These are phyloP conservation scores for Blastomyces parvus DNA, from an alignment of 2,329 filamentous ascomycete species.

Conservation along the genomic window DNA sequence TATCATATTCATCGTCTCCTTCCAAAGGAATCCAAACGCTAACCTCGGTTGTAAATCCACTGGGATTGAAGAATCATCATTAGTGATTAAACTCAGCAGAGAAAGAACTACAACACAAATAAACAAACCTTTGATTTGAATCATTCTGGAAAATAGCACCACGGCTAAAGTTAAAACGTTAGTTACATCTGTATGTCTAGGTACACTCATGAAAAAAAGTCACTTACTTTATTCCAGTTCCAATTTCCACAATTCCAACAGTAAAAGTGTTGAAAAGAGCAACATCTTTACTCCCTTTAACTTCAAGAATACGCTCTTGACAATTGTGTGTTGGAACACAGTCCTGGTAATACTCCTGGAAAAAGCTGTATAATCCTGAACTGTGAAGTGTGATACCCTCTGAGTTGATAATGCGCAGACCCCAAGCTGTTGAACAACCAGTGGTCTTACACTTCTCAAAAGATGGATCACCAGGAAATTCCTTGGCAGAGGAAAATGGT, in stretches of 20 bases:
- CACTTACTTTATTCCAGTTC: constrained; percentile 7
- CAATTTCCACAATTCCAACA: constrained; percentile 18
- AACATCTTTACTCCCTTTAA: constrained; percentile 15
- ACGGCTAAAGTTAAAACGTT: not conserved
- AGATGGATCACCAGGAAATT: constrained; percentile 41
- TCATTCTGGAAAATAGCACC: constrained; percentile 7
- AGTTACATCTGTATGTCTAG: not conserved
- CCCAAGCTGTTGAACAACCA: constrained; percentile 47
- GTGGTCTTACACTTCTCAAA: constrained; percentile 38
- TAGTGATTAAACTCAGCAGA: not conserved
- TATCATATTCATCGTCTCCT: constrained; percentile 5
- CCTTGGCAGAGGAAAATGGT: constrained; percentile 43
- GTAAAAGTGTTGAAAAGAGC: constrained; percentile 21
- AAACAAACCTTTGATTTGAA: constrained; percentile 8
- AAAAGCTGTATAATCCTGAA: constrained; percentile 56
- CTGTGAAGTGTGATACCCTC: constrained; percentile 51
- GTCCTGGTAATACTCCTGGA: constrained; percentile 47
- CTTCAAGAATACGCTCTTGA: constrained; percentile 29
- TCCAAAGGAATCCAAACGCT: constrained; percentile 6
- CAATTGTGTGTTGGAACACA: constrained; percentile 42
- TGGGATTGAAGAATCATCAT: not conserved
- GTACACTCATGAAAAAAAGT: not conserved
- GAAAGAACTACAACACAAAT: not conserved
- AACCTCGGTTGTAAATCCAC: constrained; percentile 9
- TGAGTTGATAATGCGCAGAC: constrained; percentile 51